Percentiles rank a stretch among this genome's conserved stretches.
phyloP scores from a whole-genome alignment of 2,329 filamentous ascomycete genomes.

The Aspergillus fumigatiaffinis region DNA sequence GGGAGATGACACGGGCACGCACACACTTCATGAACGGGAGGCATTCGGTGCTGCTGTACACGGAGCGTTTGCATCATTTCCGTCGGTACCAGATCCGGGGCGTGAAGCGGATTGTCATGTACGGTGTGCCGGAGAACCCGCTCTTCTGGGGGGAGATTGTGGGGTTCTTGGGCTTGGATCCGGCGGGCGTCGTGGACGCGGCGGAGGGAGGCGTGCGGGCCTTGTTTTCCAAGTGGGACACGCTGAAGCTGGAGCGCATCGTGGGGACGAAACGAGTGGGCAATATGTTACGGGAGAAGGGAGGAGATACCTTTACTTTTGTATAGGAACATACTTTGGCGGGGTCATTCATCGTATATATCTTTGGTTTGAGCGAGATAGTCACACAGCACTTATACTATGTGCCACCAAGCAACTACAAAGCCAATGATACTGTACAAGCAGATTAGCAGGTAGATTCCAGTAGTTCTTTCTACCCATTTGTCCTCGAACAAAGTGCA shows the following conservation, averaged over 20 bases:
- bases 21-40: conserved; percentile 83
- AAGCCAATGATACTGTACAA: background rate
- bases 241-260: conserved; percentile 80
- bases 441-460: background rate
- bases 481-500: background rate
- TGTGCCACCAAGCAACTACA: background rate
- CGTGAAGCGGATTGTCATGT: conserved; percentile 80
- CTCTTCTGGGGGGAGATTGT: conserved; percentile 44
- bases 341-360: background rate
- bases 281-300: conserved; percentile 77
- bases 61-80: conserved; percentile 95
- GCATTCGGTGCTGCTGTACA: conserved; percentile 82
- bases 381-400: background rate
- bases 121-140: conserved; percentile 85
- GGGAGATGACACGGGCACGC: conserved; percentile 76
- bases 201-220: conserved; percentile 53
- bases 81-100: conserved; percentile 79
- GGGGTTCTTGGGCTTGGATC: conserved; percentile 38
- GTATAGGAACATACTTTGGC: conserved; percentile 48
- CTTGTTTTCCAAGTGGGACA: conserved; percentile 86
- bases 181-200: conserved; percentile 51
- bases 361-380: background rate
- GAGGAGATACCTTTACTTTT: conserved; percentile 91
- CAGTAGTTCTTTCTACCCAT: background rate
- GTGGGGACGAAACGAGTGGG: conserved; percentile 77